Conservation (phyloP, 306 rosid genomes). For the Cajanus cajan region DNA sequence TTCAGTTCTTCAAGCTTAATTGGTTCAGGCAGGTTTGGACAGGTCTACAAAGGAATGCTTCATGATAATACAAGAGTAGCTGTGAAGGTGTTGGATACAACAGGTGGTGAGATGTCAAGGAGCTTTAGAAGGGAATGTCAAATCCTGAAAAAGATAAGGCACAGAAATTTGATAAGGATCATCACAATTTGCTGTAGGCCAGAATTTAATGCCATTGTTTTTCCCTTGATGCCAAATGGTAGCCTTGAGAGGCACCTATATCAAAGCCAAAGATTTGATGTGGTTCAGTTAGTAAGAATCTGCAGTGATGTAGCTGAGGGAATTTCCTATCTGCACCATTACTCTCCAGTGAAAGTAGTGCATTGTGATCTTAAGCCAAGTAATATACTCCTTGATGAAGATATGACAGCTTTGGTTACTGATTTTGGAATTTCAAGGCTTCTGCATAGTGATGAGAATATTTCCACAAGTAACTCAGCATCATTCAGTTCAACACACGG, state of each 20-base stretch:
- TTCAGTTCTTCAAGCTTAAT: constrained; percentile 67
- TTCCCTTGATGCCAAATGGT: constrained; percentile 86
- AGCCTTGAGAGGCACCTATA: constrained; percentile 83
- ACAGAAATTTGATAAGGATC: constrained; percentile 81
- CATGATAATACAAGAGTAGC: constrained; percentile 73
- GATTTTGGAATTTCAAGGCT: constrained; percentile 92
- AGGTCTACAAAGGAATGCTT: constrained; percentile 80
- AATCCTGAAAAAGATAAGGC: constrained; percentile 68
- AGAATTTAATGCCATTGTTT: constrained; percentile 85
- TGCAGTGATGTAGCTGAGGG: constrained; percentile 92
- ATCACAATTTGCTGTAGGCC: constrained; percentile 75
- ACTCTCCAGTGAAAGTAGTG: constrained; percentile 74
- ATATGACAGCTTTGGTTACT: constrained; percentile 81
- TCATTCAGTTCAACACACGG: constrained; percentile 71
- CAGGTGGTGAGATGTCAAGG: constrained; percentile 53
- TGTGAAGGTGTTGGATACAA: constrained; percentile 69
- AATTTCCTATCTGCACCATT: constrained; percentile 81
- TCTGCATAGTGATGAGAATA: constrained; percentile 43
- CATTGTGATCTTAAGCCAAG: constrained; percentile 96
- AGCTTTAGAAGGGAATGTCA: constrained; percentile 84
- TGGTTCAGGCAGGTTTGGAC: constrained; percentile 82
- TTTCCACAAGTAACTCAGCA: constrained; percentile 32
- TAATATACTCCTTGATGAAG: constrained; percentile 82
- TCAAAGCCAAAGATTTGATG: constrained; percentile 51
- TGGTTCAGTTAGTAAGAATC: constrained; percentile 69